These are phyloP conservation scores for Suillus placidus DNA, from an alignment of 768 basidiomycete genomes.

Conservation along the genomic window DNA sequence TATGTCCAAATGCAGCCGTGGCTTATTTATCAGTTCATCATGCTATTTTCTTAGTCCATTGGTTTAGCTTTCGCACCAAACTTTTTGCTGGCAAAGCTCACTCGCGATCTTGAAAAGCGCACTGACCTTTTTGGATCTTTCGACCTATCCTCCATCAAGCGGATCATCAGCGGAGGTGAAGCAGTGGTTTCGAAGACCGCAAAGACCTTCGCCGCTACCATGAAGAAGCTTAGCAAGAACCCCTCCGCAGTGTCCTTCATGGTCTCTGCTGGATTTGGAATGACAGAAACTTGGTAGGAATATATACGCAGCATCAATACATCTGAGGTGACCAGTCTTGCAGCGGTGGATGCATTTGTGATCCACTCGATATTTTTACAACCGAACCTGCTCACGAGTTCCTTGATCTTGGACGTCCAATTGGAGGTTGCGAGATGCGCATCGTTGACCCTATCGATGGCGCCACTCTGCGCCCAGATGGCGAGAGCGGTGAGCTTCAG, in stretches of 20 bases:
- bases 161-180: slow-evolving; percentile 47
- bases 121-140: slow-evolving; percentile 29
- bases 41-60: slow-evolving; percentile 25
- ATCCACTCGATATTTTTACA: slow-evolving; percentile 29
- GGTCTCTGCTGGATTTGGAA: slow-evolving; percentile 39
- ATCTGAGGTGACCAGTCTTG: neutral
- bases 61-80: slow-evolving; percentile 42
- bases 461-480: slow-evolving; percentile 26
- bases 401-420: slow-evolving; percentile 39
- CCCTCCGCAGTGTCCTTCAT: slow-evolving; percentile 16
- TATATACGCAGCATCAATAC: neutral
- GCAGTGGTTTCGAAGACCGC: slow-evolving; percentile 43
- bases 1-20: slow-evolving; percentile 26
- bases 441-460: slow-evolving; percentile 36
- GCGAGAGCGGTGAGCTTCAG: slow-evolving; percentile 42
- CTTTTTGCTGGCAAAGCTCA: slow-evolving; percentile 44
- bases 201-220: slow-evolving; percentile 36
- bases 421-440: slow-evolving; percentile 38
- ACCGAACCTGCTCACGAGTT: slow-evolving; percentile 32
- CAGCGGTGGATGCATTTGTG: slow-evolving; percentile 44
- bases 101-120: slow-evolving; percentile 34
- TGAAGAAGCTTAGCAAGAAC: slow-evolving; percentile 32
- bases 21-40: slow-evolving; percentile 9
- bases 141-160: slow-evolving; percentile 37
- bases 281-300: slow-evolving; percentile 46